Evolutionary conservation across 129 eudicot genomes (phyloP), one percentile per base, ranked within the genome.

Genomic region (Oenanthe sinensis): DNA sequence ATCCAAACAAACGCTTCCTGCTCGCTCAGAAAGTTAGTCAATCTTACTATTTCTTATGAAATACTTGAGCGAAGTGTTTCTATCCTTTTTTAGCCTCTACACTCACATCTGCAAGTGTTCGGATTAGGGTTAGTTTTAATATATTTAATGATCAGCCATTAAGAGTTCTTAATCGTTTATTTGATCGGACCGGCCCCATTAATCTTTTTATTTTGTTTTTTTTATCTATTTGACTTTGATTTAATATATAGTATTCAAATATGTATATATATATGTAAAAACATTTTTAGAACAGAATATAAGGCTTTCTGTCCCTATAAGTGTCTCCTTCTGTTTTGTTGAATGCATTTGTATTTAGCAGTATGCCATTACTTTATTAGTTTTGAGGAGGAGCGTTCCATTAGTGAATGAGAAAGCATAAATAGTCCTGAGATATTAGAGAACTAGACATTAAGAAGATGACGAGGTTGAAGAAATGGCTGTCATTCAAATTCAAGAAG

Each of bases 261-360:
- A 40, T 77, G 85, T 74, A 46, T 60, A 28, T 44, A 47, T 80
- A 40, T 40, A 20, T 40, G 20, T 20, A 3, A 55, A 46, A 17
- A 24, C 37, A 85, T 43, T 82, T 75, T 71, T 24, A 78, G 44
- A 52, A 80, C 71, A 72, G 46, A 43, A 72, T 72, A 72, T 6
- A 78, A 86, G 88, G 87, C 88, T 79, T 80, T 72, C 79, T 86
- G 87, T 88, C 92, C 85, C 81, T 73, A 58, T 44, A 79, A 63
- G 49, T 89, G 90, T 90, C 86, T 82, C 88, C 82, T 85, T 84
- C 84, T 86, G 63, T 63, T 58, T 71, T 75, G 91, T 87, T 85
- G 68, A 50, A 78, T 54, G 71, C 58, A 45, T 84, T 87, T 87
- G 87, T 87, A 73, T 76, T 81, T 79, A 79, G 84, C 81, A 68